Evolutionary conservation across 768 basidiomycete genomes (phyloP).

Genomic region (Pisolithus sp.): DNA sequence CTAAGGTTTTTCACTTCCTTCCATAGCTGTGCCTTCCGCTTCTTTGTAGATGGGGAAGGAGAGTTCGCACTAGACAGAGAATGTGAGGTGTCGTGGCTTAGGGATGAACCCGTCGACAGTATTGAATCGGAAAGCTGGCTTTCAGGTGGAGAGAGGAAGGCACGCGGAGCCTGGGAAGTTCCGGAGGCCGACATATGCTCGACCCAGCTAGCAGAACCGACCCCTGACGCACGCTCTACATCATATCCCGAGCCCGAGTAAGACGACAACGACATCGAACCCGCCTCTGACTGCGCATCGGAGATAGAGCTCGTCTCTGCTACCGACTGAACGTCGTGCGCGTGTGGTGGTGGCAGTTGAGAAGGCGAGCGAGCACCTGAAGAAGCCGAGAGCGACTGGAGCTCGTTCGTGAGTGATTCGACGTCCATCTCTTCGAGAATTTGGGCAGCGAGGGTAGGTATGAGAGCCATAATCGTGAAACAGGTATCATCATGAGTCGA

Average conservation of each 20-base stretch:
- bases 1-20: conserved; percentile 76
- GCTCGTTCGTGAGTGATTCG: conserved; percentile 56
- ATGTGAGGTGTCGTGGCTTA: conserved; percentile 16
- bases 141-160: conserved; percentile 8
- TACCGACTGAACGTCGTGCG: conserved; percentile 26
- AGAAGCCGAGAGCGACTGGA: conserved; percentile 40
- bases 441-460: conserved; percentile 60
- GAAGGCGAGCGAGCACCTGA: conserved; percentile 14
- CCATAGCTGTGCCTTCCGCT: conserved; percentile 84
- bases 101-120: conserved; percentile 31
- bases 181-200: conserved; percentile 30
- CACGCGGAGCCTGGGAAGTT: neutral
- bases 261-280: conserved; percentile 36
- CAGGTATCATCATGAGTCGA: conserved; percentile 73
- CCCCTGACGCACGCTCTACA: conserved; percentile 33
- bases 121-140: conserved; percentile 36
- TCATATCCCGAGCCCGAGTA: conserved; percentile 33
- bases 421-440: conserved; percentile 73
- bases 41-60: conserved; percentile 18
- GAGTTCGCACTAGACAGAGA: conserved; percentile 2
- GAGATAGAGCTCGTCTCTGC: conserved; percentile 32
- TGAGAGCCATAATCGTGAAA: conserved; percentile 65
- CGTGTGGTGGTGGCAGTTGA: conserved; percentile 7
- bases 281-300: conserved; percentile 40
- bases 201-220: conserved; percentile 40